These are phyloP conservation scores for Scutellaria minor DNA, from an alignment of 257 asterid genomes.

Conservation along the genomic window DNA sequence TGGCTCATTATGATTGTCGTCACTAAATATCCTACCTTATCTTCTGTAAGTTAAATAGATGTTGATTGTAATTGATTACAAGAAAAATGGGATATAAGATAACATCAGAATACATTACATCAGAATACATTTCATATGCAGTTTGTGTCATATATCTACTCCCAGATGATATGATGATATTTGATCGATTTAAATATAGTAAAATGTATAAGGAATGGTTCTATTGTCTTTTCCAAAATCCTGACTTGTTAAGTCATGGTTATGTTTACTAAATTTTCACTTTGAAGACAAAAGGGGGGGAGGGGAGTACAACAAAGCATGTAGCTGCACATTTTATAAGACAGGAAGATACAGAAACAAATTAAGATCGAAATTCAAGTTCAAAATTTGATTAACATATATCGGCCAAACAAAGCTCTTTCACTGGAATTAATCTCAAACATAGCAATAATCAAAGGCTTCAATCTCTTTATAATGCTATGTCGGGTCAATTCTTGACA, in stretches of 20 bases:
- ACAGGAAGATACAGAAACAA: background rate
- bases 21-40: slow-evolving; percentile 12
- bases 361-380: slow-evolving; percentile 9
- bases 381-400: slow-evolving; percentile 1
- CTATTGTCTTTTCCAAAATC: background rate
- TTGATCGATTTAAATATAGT: background rate
- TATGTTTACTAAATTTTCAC: background rate
- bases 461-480: slow-evolving; percentile 15
- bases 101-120: background rate
- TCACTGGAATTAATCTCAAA: slow-evolving; percentile 1
- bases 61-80: slow-evolving; percentile 17
- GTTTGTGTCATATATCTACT: background rate
- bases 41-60: slow-evolving; percentile 17
- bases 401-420: slow-evolving; percentile 10
- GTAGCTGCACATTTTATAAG: slow-evolving; percentile 4
- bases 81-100: slow-evolving; percentile 6
- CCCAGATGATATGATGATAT: background rate
- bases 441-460: slow-evolving; percentile 6
- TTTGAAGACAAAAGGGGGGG: background rate
- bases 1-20: slow-evolving; percentile 3
- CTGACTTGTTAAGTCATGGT: background rate
- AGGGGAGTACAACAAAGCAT: background rate
- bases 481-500: slow-evolving; percentile 10
- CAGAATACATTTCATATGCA: background rate
- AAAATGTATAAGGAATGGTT: slow-evolving; percentile 18